phyloP scores from a whole-genome alignment of 768 basidiomycete genomes.

The Nidularia pulvinata region DNA sequence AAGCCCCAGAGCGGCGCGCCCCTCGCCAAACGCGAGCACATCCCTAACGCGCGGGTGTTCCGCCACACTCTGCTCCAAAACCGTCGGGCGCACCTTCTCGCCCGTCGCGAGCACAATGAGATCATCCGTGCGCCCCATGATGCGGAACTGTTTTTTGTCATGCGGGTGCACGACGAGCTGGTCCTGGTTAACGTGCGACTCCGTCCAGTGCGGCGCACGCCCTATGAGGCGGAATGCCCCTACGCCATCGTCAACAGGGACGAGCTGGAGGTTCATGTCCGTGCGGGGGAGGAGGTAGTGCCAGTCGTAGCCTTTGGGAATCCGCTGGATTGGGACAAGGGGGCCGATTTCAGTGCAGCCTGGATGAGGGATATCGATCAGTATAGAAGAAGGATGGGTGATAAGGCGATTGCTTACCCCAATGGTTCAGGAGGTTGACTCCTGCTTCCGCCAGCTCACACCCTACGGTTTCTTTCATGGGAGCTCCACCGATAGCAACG shows the following conservation, averaged over 20 bases:
- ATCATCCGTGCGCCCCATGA: slow-evolving; percentile 37
- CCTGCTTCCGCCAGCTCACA: slow-evolving; percentile 21
- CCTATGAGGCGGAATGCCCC: slow-evolving; percentile 24
- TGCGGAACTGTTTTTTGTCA: slow-evolving; percentile 24
- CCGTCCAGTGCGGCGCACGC: slow-evolving; percentile 27
- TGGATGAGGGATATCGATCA: slow-evolving; percentile 2
- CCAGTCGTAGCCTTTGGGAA: slow-evolving; percentile 30
- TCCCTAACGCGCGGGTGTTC: slow-evolving; percentile 34
- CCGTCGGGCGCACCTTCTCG: slow-evolving; percentile 35
- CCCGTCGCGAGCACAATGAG: slow-evolving; percentile 40
- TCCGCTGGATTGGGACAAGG: slow-evolving; percentile 28
- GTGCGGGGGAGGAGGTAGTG: slow-evolving; percentile 32
- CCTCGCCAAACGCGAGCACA: slow-evolving; percentile 34
- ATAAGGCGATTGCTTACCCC: slow-evolving; percentile 19
- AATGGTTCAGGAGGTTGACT: slow-evolving; percentile 36
- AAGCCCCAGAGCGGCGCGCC: slow-evolving; percentile 28
- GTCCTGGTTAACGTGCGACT: slow-evolving; percentile 32
- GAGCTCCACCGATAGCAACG: slow-evolving; percentile 34
- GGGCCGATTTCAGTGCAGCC: slow-evolving; percentile 34
- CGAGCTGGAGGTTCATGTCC: slow-evolving; percentile 23
- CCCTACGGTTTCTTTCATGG: slow-evolving; percentile 33
- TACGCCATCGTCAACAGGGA: slow-evolving; percentile 19
- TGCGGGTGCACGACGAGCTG: slow-evolving; percentile 28
- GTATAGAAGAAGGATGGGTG: no score
- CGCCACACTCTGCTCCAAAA: slow-evolving; percentile 24